Base-by-base conservation (phyloP, 2,329 filamentous ascomycete genomes). In the Diaporthe citriasiana region DNA sequence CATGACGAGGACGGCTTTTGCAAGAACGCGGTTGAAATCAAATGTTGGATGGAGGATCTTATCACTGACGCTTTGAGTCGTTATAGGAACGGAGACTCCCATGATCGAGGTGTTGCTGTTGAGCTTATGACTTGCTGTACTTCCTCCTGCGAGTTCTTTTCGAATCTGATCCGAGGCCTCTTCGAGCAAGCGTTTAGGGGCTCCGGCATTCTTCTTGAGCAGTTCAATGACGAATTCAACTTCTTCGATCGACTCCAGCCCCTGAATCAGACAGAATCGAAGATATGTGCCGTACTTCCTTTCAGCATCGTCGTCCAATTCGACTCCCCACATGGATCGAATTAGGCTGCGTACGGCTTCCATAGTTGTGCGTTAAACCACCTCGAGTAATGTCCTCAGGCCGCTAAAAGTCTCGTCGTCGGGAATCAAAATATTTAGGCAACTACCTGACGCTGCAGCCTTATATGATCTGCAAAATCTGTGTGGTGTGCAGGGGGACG, bases 251-350 rank as follows among this genome's bases (percentile, higher is more conserved):
- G 33, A 5, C 3, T 38, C 33, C 33, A 59, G 0, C 7, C 22
- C 56, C 9, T 59, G 33, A 22, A 25, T 12, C 2, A 25, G 22
- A 40, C 56, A 59, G 13, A 40, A 59, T 25, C n/a, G 56, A 40
- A 59, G 22, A 5, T 40, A 59, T 59, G 56, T 38, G 35, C 10
- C n/a, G 30, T 57, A 38, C n/a, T 38, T 35, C 8, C 33, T 57
- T 22, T 38, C 30, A 13, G 55, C 22, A n/a, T 57, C 55, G 30
- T 38, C 55, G 55, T 57, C 19, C 8, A 57, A 10, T 35, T 57
- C 55, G 19, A 57, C 30, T n/a, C 19, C 55, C 55, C 55, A 57
- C 55, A 57, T 57, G 1, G 55, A 57, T 38, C 55, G 55, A 38
- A 57, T 19, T 3, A 57, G 10, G 19, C 19, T 57, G 19, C 19